These are phyloP conservation scores for Thielaviopsis euricoi DNA, from an alignment of 2,329 filamentous ascomycete species.

Conservation along the genomic window DNA sequence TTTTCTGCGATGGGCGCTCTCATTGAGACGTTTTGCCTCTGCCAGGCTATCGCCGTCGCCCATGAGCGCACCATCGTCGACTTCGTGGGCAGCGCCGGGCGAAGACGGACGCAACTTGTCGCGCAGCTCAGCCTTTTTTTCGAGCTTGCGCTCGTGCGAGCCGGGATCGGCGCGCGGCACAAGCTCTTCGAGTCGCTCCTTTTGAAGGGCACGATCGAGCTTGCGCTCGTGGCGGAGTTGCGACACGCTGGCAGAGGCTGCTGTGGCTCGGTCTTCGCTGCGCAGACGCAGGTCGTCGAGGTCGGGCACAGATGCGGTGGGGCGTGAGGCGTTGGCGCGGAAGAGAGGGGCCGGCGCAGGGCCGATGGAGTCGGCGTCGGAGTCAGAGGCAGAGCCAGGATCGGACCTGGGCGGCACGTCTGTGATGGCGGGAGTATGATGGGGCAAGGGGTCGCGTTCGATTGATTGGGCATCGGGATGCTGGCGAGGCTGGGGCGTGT, in stretches of 20 bases:
- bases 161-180: slow-evolving; percentile 70
- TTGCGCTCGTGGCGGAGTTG: slow-evolving; percentile 46
- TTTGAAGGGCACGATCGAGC: slow-evolving; percentile 48
- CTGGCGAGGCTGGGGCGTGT: not conserved
- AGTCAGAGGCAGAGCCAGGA: slow-evolving; percentile 7
- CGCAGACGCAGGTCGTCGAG: slow-evolving; percentile 55
- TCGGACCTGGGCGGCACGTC: not conserved
- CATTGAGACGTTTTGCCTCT: slow-evolving; percentile 52
- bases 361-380: slow-evolving; percentile 9
- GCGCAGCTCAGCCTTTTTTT: slow-evolving; percentile 63
- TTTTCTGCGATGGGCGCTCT: slow-evolving; percentile 54
- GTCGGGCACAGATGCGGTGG: slow-evolving; percentile 45
- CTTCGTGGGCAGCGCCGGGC: slow-evolving; percentile 41
- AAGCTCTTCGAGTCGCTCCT: slow-evolving; percentile 63
- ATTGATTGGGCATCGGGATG: not conserved
- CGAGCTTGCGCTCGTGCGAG: slow-evolving; percentile 65
- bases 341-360: slow-evolving; percentile 12
- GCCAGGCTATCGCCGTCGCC: slow-evolving; percentile 48
- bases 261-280: slow-evolving; percentile 33
- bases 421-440: not conserved
- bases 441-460: not conserved
- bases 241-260: slow-evolving; percentile 27
- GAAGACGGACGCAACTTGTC: slow-evolving; percentile 58
- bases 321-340: slow-evolving; percentile 23
- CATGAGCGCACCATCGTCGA: slow-evolving; percentile 63